A percentile compares a stretch with the other conserved stretches of the same genome.
Evolutionary conservation across 2,329 filamentous ascomycete genomes (phyloP).

Genomic region (Septoria petroselini): DNA sequence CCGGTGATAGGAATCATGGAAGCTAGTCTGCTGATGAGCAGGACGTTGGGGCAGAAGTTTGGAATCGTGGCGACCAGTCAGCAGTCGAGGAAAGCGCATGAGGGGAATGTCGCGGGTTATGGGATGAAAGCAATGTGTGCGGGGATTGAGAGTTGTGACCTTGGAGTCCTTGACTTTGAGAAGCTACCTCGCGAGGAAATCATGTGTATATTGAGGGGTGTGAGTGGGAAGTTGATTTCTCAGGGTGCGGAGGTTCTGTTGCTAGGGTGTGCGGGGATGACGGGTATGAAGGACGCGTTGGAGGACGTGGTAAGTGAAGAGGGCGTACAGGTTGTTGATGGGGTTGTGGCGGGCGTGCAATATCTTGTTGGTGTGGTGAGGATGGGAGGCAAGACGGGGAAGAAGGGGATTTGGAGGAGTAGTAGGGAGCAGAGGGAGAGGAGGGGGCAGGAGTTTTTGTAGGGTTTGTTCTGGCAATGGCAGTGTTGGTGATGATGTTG

Average conservation of each 20-base stretch:
- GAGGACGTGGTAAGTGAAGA: conserved; percentile 47
- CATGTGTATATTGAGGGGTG: conserved; percentile 40
- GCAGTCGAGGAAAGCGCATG: conserved; percentile 43
- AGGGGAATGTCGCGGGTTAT: conserved; percentile 43
- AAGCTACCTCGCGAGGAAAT: conserved; percentile 42
- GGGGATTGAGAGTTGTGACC: conserved; percentile 43
- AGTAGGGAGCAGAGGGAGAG: conserved; percentile 39
- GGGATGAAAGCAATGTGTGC: conserved; percentile 45
- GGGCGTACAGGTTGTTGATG: conserved; percentile 51
- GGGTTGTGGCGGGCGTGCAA: conserved; percentile 50
- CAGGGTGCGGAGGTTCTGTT: conserved; percentile 45
- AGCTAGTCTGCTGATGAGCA: conserved; percentile 49
- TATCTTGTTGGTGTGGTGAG: conserved; percentile 47
- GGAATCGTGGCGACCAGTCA: conserved; percentile 46
- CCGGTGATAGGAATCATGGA: conserved; percentile 54
- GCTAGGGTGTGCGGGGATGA: conserved; percentile 52
- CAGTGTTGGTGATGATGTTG: too few species aligned
- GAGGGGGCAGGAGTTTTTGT: conserved; percentile 45
- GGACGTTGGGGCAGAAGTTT: conserved; percentile 49
- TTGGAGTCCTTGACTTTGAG: conserved; percentile 49
- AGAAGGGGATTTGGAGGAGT: conserved; percentile 45
- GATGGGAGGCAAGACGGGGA: conserved; percentile 47
- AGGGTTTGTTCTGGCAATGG: too few species aligned
- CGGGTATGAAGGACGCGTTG: conserved; percentile 46
- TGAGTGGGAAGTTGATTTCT: conserved; percentile 42